Conservation (phyloP, 345 rosid genomes). For the Eucalyptus curtisii region DNA sequence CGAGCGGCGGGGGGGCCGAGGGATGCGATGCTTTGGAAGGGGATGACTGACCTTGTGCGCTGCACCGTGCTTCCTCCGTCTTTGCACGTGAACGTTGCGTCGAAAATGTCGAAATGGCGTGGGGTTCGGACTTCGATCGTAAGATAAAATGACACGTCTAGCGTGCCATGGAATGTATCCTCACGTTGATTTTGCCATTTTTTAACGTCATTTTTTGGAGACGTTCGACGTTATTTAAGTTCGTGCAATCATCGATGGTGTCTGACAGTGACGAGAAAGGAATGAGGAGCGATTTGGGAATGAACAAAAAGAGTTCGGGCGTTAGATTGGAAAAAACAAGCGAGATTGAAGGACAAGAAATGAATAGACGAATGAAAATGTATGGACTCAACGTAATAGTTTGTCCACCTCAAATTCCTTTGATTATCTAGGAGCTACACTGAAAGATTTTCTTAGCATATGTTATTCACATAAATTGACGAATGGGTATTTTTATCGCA, state of each 20-base stretch:
- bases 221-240: no score
- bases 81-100: not conserved
- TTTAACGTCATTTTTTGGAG: no score
- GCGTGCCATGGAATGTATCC: accelerated
- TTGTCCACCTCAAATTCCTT: not conserved
- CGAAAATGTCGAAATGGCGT: not conserved
- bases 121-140: not conserved
- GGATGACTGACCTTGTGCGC: not conserved
- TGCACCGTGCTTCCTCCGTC: not conserved
- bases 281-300: not conserved
- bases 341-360: not conserved
- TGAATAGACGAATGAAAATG: not conserved
- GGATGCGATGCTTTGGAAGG: not conserved
- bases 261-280: no score
- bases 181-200: not conserved
- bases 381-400: no score
- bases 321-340: not conserved
- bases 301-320: not conserved
- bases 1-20: not conserved
- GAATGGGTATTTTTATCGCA: not conserved
- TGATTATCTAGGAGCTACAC: not conserved
- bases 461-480: not conserved
- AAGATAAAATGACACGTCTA: not conserved
- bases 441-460: not conserved
- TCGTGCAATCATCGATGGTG: no score